Conservation (phyloP, 2,329 filamentous ascomycete species). For the Clarireedia paspali region DNA sequence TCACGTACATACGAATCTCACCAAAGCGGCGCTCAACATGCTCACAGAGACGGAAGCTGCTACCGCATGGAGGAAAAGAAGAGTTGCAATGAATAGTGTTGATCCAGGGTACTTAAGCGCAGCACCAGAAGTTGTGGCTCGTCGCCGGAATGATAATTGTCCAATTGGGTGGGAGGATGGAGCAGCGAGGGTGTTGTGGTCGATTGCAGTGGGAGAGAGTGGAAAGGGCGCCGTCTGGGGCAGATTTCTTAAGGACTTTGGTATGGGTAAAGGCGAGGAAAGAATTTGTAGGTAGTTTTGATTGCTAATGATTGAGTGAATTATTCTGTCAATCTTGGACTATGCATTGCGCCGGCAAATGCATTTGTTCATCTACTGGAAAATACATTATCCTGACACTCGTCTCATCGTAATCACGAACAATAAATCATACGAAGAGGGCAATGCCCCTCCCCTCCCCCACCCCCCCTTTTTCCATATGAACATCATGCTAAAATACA, state of each 20-base stretch:
- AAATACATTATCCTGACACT: too few species aligned
- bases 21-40: constrained; percentile 20
- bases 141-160: constrained; percentile 4
- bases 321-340: too few species aligned
- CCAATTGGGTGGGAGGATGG: constrained; percentile 20
- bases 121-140: constrained; percentile 9
- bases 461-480: too few species aligned
- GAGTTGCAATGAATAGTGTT: constrained; percentile 14
- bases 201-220: constrained; percentile 14
- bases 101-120: constrained; percentile 18
- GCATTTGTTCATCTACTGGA: too few species aligned
- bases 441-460: too few species aligned
- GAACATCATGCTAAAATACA: too few species aligned
- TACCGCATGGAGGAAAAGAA: constrained; percentile 11
- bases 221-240: constrained; percentile 12
- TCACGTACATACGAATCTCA: constrained; percentile 17
- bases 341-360: background rate
- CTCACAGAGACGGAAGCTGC: constrained; percentile 15
- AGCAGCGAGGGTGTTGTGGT: constrained; percentile 14
- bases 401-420: too few species aligned
- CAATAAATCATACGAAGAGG: too few species aligned
- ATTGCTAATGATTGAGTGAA: too few species aligned
- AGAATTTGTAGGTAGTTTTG: background rate
- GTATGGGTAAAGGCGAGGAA: constrained; percentile 8
- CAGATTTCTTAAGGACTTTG: constrained; percentile 16